Evolutionary conservation across 257 asterid genomes (phyloP).

Genomic region (Solanum piurae): DNA sequence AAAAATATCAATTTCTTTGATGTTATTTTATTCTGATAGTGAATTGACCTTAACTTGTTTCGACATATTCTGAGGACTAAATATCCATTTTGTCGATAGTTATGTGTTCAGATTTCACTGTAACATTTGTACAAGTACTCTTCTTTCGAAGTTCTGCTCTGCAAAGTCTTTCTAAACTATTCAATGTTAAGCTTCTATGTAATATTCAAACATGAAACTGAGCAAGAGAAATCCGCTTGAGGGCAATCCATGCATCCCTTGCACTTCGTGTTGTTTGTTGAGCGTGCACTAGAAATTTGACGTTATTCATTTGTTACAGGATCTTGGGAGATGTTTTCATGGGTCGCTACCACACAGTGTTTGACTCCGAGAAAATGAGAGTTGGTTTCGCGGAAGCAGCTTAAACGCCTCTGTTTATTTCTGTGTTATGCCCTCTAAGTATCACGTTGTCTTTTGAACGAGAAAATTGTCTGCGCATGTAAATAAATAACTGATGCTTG

Average conservation of each 20-base stretch:
- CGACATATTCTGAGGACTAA: neutral
- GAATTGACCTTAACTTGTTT: neutral
- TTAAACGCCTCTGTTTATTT: slow-evolving; percentile 2
- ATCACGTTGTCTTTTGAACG: neutral
- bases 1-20: neutral
- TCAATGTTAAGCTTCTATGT: neutral
- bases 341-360: slow-evolving; percentile 72
- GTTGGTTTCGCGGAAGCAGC: slow-evolving; percentile 85
- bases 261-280: neutral
- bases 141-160: neutral
- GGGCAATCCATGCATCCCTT: neutral
- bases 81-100: neutral
- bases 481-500: neutral
- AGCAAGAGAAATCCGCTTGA: too few relatives aligned
- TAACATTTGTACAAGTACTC: neutral
- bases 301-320: slow-evolving; percentile 29
- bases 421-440: neutral
- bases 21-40: neutral
- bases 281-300: neutral
- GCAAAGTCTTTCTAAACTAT: neutral
- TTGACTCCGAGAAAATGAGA: slow-evolving; percentile 55
- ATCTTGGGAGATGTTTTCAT: slow-evolving; percentile 78
- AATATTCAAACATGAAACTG: neutral
- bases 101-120: neutral
- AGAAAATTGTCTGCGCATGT: neutral